Conservation (phyloP, 2,329 filamentous ascomycete species). For the Cladosporium sp. region DNA sequence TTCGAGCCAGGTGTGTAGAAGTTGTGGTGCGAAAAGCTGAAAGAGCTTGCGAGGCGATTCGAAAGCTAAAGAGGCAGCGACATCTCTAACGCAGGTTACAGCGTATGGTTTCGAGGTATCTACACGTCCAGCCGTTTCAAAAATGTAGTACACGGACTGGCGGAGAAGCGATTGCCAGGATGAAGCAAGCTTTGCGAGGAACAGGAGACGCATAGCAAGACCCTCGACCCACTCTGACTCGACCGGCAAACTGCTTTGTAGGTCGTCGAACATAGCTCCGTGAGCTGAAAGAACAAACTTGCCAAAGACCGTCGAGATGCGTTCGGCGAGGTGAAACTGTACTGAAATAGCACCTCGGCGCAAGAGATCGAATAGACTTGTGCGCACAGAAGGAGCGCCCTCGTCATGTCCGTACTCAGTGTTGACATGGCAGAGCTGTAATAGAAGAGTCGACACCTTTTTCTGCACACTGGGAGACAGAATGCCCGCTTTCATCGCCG, state of each 20-base stretch:
- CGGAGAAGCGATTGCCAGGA: constrained; percentile 83
- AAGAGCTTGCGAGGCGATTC: constrained; percentile 71
- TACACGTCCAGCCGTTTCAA: constrained; percentile 81
- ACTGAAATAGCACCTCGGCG: constrained; percentile 65
- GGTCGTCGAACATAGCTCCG: constrained; percentile 79
- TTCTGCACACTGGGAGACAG: constrained; percentile 70
- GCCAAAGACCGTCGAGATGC: constrained; percentile 73
- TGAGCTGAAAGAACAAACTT: constrained; percentile 81
- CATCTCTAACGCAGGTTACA: constrained; percentile 65
- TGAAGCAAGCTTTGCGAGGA: constrained; percentile 75
- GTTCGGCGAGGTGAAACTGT: constrained; percentile 72
- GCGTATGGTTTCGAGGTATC: constrained; percentile 68
- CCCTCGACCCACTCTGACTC: constrained; percentile 74
- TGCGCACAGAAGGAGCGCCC: constrained; percentile 62
- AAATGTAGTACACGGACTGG: constrained; percentile 88
- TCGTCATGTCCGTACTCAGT: constrained; percentile 63
- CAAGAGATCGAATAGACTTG: constrained; percentile 73
- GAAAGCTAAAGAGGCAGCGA: constrained; percentile 67
- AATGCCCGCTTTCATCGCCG: constrained; percentile 65
- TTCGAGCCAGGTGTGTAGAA: constrained; percentile 88
- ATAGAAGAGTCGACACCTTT: constrained; percentile 66
- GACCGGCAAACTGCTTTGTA: constrained; percentile 75
- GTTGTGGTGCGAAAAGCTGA: constrained; percentile 78
- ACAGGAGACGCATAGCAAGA: constrained; percentile 77
- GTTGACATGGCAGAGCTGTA: constrained; percentile 66